Evolutionary conservation across 306 rosid genomes (phyloP), one percentile per base, ranked within the genome.

Genomic region (Corylus americana): DNA sequence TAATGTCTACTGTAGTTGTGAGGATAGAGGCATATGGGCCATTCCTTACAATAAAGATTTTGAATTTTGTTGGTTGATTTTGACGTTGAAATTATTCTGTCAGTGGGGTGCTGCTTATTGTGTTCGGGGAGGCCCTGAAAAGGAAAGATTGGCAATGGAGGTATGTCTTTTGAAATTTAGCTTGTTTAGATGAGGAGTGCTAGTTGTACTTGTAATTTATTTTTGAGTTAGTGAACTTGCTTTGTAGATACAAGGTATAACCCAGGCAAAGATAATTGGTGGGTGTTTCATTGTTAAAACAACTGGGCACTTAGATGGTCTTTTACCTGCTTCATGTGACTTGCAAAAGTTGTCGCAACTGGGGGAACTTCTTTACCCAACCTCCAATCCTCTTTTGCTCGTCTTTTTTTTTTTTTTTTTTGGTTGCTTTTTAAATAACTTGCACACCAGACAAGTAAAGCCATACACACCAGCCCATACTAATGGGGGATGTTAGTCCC

Each of bases 21-120:
- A 35, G 57, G 13, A 45, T 11, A 8, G 13, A 67, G n/a, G n/a
- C 27, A 42, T 59, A 18, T 67, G 20, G 17, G 0, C 49, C 7
- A 7, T 18, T 67, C 44, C 55, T 53, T 45, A 53, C 39, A 8
- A 20, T 48, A 17, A 11, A 70, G 29, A 17, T 9, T 12, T 31
- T 48, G 70, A 31, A 55, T 71, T 55, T n/a, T 68, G 7, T n/a
- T 25, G 58, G 31, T 77, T 63, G 27, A 42, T 11, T 35, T 79
- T 69, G 59, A 85, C 77, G 37, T 59, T 8, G 64, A n/a, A 18
- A 18, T 25, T 80, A 31, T 42, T 71, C 27, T 74, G 70, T n/a
- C 77, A 96, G 99, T 96, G 99, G 99, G 99, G 99, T 64, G 89
- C 92, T 82, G 99, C 88, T 31, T 96, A 79, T 82, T 88, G 91